Evolutionary conservation across 2,329 filamentous ascomycete genomes (phyloP), one percentile per base, ranked within the genome.

Genomic region (Rhytidhysteron rufulum): DNA sequence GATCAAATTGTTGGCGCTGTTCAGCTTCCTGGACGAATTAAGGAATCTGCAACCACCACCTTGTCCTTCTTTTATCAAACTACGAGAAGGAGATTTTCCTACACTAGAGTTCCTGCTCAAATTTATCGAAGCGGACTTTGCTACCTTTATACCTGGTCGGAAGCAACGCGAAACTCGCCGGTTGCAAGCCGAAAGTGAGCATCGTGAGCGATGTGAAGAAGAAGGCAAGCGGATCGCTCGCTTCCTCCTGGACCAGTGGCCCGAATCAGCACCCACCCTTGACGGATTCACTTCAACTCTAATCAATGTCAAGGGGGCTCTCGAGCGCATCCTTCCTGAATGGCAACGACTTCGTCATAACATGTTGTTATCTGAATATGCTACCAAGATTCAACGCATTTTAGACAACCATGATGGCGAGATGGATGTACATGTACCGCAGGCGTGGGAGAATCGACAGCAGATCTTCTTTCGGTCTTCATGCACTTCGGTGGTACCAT

Each of bases 281-380:
- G 45, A 51, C 0, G 47, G 50, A 1, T 56, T 70, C 10, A 37
- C 50, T 4, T 45, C 44, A 3, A 38, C 41, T 1, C 44, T 60
- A 1, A 34, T 79, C 4, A 53, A 77, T 43, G 17, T 65, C 5
- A 19, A 41, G 0, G 45, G 60, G 8, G 72, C 71, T 1, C 34
- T 75, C 3, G 43, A 63, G 1, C 47, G 49, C 0, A 55, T 79
- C 24, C 40, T 51, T 0, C 66, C 65, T 0, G 69, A 76, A 39
- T 80, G 75, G 75, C 40, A 60, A 6, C 65, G 69, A 1, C 47
- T 74, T 2, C 70, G 60, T 30, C 57, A 66, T 8, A 79, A 79
- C 35, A 42, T 62, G 5, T 58, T 71, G 19, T 62, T 79, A 0
- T 68, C 62, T 0, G 34, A 51, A 0, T 70, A 77, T 45, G 41